Evolutionary conservation across 345 rosid genomes (phyloP).

Genomic region (Lepidium aucheri): DNA sequence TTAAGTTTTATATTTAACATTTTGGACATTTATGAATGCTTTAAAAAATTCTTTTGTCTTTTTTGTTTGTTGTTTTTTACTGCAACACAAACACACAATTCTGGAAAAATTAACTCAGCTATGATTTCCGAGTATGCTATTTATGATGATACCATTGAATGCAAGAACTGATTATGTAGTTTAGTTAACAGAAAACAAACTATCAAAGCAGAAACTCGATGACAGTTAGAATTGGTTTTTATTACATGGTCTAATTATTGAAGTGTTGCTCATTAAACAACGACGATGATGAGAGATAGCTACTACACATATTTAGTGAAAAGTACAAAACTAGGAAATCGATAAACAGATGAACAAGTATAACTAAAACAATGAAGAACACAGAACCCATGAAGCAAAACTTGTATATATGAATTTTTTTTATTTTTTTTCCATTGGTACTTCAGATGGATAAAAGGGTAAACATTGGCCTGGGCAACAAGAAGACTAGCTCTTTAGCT

Average conservation of each 20-base stretch:
- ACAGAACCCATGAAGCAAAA: not conserved
- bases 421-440: not conserved
- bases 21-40: too few relatives aligned
- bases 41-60: too few relatives aligned
- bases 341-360: not conserved
- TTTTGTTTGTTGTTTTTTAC: not conserved
- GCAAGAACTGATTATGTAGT: not conserved
- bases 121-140: not conserved
- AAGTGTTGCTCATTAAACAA: not conserved
- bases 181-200: not conserved
- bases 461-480: not conserved
- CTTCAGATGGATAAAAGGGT: not conserved
- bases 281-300: not conserved
- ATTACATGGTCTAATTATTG: not conserved
- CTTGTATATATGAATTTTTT: not conserved
- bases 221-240: not conserved
- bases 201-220: not conserved
- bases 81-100: too few relatives aligned
- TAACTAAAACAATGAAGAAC: not conserved
- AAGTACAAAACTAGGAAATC: not conserved
- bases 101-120: not conserved
- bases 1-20: not conserved
- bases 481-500: constrained; percentile 15
- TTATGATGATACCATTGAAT: not conserved
- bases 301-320: not conserved